phyloP scores from a whole-genome alignment of 192 early-diverging fungal species.

The Geranomyces variabilis region DNA sequence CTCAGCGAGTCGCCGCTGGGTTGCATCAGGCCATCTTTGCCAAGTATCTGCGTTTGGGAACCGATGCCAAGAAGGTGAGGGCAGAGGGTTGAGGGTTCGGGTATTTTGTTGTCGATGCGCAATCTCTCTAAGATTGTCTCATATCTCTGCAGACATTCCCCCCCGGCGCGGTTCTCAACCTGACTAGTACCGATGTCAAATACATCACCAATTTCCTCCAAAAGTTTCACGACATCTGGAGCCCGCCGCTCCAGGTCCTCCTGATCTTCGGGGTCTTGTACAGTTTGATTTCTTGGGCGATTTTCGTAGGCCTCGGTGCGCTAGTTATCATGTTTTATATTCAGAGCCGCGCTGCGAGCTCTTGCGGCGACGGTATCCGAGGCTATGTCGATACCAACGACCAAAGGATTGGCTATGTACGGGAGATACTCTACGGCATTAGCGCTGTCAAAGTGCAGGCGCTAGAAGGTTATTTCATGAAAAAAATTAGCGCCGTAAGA shows the following conservation, averaged over 20 bases:
- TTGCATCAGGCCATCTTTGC: neutral
- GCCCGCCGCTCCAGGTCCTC: neutral
- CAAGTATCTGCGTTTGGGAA: neutral
- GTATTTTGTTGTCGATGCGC: neutral
- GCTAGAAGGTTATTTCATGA: constrained; percentile 76
- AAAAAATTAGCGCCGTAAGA: constrained; percentile 66
- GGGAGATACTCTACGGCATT: constrained; percentile 78
- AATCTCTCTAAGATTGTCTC: neutral
- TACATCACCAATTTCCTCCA: neutral
- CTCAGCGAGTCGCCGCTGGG: neutral
- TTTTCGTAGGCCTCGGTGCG: neutral
- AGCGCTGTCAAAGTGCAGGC: constrained; percentile 89
- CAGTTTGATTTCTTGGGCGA: neutral
- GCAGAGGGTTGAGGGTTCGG: neutral
- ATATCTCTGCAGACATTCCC: neutral
- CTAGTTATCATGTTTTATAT: neutral
- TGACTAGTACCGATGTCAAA: neutral
- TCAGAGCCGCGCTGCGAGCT: constrained; percentile 1
- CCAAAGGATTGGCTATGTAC: neutral
- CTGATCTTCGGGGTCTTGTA: neutral
- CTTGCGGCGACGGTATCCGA: constrained; percentile 3
- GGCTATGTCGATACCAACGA: constrained; percentile 2
- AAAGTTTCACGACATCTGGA: constrained; percentile 1
- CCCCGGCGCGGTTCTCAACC: neutral
- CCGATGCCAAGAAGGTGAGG: neutral